phyloP scores from a whole-genome alignment of 331 rosid species.

The Rhamnella rubrinervis region DNA sequence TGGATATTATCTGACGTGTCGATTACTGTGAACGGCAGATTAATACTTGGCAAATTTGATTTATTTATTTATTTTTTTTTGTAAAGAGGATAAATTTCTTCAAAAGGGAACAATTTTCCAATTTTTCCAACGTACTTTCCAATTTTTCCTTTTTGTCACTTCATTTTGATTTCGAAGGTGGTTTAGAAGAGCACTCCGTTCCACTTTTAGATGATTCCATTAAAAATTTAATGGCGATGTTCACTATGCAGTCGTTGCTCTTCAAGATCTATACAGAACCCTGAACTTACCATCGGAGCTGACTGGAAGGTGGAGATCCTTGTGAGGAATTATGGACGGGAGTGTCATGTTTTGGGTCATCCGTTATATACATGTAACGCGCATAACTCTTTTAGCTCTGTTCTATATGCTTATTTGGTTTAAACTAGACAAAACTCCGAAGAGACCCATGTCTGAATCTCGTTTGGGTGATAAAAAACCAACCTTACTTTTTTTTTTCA shows the following conservation, averaged over 20 bases:
- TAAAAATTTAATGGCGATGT: not conserved
- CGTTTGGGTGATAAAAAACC: not conserved
- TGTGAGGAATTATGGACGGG: conserved; percentile 84
- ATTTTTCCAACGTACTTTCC: too few relatives aligned
- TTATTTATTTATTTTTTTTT: too few relatives aligned
- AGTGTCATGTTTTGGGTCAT: conserved; percentile 70
- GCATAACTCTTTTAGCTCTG: conserved; percentile 10
- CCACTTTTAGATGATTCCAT: not conserved
- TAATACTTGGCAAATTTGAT: too few relatives aligned
- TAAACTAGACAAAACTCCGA: too few relatives aligned
- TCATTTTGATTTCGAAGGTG: too few relatives aligned
- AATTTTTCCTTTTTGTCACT: too few relatives aligned
- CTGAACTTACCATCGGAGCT: conserved; percentile 56
- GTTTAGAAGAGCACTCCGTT: too few relatives aligned
- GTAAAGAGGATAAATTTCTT: too few relatives aligned
- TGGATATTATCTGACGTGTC: too few relatives aligned
- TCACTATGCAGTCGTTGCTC: conserved; percentile 53
- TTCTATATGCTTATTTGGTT: not conserved
- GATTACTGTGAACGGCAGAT: too few relatives aligned
- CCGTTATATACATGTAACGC: conserved; percentile 76
- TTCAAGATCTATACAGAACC: conserved; percentile 53
- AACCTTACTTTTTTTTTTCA: conserved; percentile 28
- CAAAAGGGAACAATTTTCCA: too few relatives aligned
- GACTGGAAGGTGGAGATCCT: conserved; percentile 60
- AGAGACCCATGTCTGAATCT: too few relatives aligned